Evolutionary conservation across 345 rosid species (phyloP).

Genomic region (Eucalyptus curtisii): DNA sequence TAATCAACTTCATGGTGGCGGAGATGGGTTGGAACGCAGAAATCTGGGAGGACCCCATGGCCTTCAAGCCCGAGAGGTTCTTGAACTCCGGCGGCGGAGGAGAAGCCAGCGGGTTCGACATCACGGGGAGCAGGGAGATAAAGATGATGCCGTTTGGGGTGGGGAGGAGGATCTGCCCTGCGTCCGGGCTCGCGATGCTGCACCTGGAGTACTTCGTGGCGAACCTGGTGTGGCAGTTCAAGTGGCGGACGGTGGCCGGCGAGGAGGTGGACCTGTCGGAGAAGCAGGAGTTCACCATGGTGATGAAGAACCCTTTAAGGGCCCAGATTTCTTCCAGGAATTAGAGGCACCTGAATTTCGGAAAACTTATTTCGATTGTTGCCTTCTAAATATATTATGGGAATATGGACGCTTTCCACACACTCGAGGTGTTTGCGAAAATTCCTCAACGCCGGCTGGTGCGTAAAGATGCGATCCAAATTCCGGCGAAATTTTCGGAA

Average conservation of each 20-base stretch:
- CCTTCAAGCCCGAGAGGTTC: conserved; percentile 3
- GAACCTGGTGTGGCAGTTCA: not conserved
- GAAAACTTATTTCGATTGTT: not conserved
- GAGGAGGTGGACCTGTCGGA: not conserved
- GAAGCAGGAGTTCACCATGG: not conserved
- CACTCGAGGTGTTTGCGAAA: not conserved
- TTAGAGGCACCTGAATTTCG: not conserved
- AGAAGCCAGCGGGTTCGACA: not conserved
- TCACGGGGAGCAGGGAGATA: conserved; percentile 1
- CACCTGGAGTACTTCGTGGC: conserved; percentile 3
- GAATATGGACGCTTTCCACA: too few relatives aligned
- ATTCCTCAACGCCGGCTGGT: not conserved
- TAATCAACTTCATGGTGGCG: conserved; percentile 1
- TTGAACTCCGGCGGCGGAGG: not conserved
- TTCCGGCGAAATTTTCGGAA: too few relatives aligned
- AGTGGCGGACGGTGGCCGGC: not conserved
- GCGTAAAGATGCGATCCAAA: not conserved
- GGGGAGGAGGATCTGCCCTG: conserved; percentile 2
- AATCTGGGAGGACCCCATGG: conserved; percentile 5
- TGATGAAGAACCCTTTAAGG: conserved; percentile 1
- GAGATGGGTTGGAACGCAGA: not conserved
- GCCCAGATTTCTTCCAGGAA: not conserved
- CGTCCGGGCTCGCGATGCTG: not conserved
- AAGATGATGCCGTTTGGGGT: conserved; percentile 7
- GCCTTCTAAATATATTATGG: too few relatives aligned